Conservation (phyloP, 2,329 filamentous ascomycete species). For the Biscogniauxia marginata region DNA sequence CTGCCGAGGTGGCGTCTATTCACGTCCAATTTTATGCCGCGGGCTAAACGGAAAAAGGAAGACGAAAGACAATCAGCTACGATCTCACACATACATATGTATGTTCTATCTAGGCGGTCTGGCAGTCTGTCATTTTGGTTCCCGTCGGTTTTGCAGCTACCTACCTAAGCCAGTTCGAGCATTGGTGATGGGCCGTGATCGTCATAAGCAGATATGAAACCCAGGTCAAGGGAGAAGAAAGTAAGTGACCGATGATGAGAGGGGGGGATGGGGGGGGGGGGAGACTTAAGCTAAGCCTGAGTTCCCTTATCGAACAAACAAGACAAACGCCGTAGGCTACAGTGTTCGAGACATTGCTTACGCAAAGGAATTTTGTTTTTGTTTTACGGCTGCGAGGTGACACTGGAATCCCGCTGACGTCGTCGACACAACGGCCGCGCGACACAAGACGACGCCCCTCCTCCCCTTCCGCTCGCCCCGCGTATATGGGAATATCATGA, state of each 20-base stretch:
- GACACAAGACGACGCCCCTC: neutral
- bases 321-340: no score
- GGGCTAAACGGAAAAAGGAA: slow-evolving; percentile 2
- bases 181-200: no score
- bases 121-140: neutral
- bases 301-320: no score
- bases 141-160: neutral
- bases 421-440: neutral
- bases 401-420: neutral
- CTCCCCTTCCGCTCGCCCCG: neutral
- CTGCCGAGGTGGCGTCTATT: slow-evolving; percentile 18
- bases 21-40: slow-evolving; percentile 4
- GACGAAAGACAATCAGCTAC: neutral
- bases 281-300: no score
- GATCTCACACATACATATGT: neutral
- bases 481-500: no score
- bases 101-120: neutral
- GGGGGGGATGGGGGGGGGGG: no score
- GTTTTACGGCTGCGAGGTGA: neutral
- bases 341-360: no score
- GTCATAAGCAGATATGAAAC: no score
- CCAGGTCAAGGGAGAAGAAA: no score
- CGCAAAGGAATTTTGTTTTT: no score
- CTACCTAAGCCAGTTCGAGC: no score
- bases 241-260: no score